Evolutionary conservation across 192 early-diverging fungal genomes (phyloP), one percentile per base, ranked within the genome.

Genomic region (Backusella macrospora): DNA sequence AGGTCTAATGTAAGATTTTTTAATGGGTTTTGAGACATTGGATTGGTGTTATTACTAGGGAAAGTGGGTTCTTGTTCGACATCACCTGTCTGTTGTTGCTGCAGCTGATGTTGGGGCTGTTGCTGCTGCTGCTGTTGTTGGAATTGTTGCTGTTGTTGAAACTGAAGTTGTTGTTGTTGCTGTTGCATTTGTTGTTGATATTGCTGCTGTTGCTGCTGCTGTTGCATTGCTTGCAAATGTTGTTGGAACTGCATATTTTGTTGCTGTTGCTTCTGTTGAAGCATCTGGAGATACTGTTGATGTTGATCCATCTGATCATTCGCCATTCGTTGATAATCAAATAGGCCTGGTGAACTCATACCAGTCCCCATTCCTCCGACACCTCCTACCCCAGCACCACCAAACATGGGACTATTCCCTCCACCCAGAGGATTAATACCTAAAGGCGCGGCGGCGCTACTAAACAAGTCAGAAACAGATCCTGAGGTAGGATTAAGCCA

Each of bases 251-350:
- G 81, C 70, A 83, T 38, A 15, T 8, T 44, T 37, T 80, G 74
- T 3, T 74, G 73, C 43, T 72, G 65, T 67, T 78, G 73, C 23
- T 80, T 71, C 52, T 80, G 79, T 45, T 83, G 81, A 70, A 83
- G 21, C 26, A 86, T 72, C 4, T 73, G 74, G 6, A 67, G 44
- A 47, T 82, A 73, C 40, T 80, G 75, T 29, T 79, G 77, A 18
- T 79, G 77, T 55, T 78, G 68, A 34, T 87, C 84, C 23, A 84
- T 43, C 38, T 87, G 69, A 37, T 65, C 73, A 38, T 67, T 74
- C 16, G 66, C 43, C 18, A 45, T 37, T 13, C 73, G 43, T 18
- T 74, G 73, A 46, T 74, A 74, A 40, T 74, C 73, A 29, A 74
- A 74, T n/a, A 74, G 34, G 18, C 65, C 65, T 15, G 73, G 73